Conservation (phyloP, 495 filamentous ascomycete species). For the Recurvomyces mirabilis region DNA sequence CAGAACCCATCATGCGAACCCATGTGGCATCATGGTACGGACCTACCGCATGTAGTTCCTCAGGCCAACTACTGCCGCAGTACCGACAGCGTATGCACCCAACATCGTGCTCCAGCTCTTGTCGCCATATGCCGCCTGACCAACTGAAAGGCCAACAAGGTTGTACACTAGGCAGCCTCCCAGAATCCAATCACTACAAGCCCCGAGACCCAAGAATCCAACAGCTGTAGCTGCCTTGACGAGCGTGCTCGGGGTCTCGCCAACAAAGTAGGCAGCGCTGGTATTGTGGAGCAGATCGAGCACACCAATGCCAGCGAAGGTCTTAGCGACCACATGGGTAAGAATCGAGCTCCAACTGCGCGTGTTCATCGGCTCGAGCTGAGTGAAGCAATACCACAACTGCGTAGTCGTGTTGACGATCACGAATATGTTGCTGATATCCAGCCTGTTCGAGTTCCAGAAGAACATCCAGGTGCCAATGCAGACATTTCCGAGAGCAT, state of each 20-base stretch:
- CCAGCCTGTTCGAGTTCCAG: slow-evolving; percentile 38
- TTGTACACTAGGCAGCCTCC: slow-evolving; percentile 44
- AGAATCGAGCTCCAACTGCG: slow-evolving; percentile 34
- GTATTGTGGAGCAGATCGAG: slow-evolving; percentile 43
- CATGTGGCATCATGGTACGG: neutral
- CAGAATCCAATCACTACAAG: slow-evolving; percentile 39
- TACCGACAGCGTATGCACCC: slow-evolving; percentile 35
- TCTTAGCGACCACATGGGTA: slow-evolving; percentile 41
- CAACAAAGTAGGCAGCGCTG: slow-evolving; percentile 38
- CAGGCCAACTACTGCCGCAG: slow-evolving; percentile 38
- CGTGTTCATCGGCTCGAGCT: slow-evolving; percentile 37
- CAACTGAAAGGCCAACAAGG: slow-evolving; percentile 37
- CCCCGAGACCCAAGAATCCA: slow-evolving; percentile 28
- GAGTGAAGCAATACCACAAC: slow-evolving; percentile 37
- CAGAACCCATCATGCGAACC: no score
- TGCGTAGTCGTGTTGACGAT: slow-evolving; percentile 39
- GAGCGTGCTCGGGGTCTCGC: slow-evolving; percentile 29
- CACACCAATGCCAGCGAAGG: slow-evolving; percentile 44
- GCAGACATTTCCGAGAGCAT: slow-evolving; percentile 40
- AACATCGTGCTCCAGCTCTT: slow-evolving; percentile 35
- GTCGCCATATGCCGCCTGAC: slow-evolving; percentile 31
- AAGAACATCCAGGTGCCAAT: slow-evolving; percentile 49
- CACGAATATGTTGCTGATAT: slow-evolving; percentile 39
- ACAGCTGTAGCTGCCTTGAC: slow-evolving; percentile 40
- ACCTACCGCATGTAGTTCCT: slow-evolving; percentile 40